Evolutionary conservation across 2,329 filamentous ascomycete genomes (phyloP), one percentile per base, ranked within the genome.

Genomic region (Trichoderma sp.): DNA sequence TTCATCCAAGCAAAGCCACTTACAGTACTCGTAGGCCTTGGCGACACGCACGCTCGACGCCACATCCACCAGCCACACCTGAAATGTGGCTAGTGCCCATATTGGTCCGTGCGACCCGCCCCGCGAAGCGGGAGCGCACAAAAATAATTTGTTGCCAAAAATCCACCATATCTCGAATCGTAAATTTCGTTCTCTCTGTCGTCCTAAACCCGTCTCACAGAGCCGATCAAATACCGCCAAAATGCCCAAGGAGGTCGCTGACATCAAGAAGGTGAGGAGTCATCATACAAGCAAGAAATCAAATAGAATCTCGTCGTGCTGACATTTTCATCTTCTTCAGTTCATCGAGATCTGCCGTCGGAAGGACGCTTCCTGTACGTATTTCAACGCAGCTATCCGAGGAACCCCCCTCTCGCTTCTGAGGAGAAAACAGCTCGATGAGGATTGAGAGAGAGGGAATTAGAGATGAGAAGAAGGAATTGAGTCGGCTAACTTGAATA

Each of bases 321-420:
- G 72, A 79, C 75, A 42, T 29, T 69, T 68, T 70, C 82, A 82
- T 19, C 68, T 67, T 69, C n/a, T 37, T 82, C 83, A 97, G 89
- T 99, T 99, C 92, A 97, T 99, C 84, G 95, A 98, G 91, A 97
- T 99, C 89, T 97, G 92, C 90, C 92, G 94, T 85, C 92, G 95
- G 84, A 97, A 97, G 89, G 96, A 99, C 90, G 95, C 95, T 83
- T 96, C 92, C 82, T 97, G 95, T 99, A 92, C 80, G 93, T 94
- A 74, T 74, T 69, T 57, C 56, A 45, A 67, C 45, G 63, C 70
- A 68, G 64, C 70, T 54, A 66, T 45, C 61, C 57, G 56, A 25
- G 32, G 15, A 27, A 7, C 8, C 58, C 5, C 50, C 37, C 25
- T 12, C 27, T 17, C n/a, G 17, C 25, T 32, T 34, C 15, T 39